Conservation (phyloP, 1,139 yeast genomes). For the Yamadazyma blattariae region DNA sequence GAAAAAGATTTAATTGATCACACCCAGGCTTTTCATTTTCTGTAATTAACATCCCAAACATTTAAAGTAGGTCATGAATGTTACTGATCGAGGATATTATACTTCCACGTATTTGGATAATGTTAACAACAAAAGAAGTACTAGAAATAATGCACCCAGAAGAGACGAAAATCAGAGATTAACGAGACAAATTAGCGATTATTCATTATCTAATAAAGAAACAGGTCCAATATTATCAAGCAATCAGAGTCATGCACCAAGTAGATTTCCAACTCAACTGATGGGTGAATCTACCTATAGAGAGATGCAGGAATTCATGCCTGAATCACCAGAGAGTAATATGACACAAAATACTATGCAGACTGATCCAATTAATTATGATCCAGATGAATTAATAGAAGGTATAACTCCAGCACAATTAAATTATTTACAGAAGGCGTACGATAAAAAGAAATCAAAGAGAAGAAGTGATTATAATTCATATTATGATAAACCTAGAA, state of each 20-base stretch:
- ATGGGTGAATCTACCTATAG: not conserved
- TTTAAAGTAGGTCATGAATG: no score
- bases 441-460: constrained; percentile 1
- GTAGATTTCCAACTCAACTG: constrained; percentile 1
- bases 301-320: not conserved
- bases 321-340: constrained; percentile 12
- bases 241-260: not conserved
- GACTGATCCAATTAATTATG: constrained; percentile 12
- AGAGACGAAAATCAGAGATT: not conserved
- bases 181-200: constrained; percentile 1
- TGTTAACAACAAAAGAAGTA: constrained; percentile 11
- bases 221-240: not conserved
- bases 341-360: constrained; percentile 6
- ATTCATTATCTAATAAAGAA: constrained; percentile 3
- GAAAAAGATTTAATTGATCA: no score
- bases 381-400: constrained; percentile 31
- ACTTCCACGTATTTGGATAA: constrained; percentile 24
- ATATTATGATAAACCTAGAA: constrained; percentile 1
- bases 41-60: no score
- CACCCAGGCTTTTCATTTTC: no score
- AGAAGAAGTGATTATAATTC: constrained; percentile 5
- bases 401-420: constrained; percentile 39
- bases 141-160: constrained; percentile 1
- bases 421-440: constrained; percentile 21
- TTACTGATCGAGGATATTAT: constrained; percentile 27